Conservation (phyloP, 306 rosid genomes). For the Myrica gale region DNA sequence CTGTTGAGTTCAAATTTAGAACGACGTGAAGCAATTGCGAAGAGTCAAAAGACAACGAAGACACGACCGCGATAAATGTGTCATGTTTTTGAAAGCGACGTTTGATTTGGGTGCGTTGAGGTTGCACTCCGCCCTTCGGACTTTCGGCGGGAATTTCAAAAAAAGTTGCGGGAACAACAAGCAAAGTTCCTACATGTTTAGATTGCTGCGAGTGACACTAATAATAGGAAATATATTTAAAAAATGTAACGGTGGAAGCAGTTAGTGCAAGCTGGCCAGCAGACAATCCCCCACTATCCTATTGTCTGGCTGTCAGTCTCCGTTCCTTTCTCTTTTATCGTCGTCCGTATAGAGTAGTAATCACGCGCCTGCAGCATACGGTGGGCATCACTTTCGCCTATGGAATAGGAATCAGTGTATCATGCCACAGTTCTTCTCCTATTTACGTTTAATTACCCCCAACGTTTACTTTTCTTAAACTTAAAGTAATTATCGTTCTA, state of each 20-base stretch:
- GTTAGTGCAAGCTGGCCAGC: slow-evolving; percentile 19
- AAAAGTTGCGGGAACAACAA: background rate
- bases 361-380: too few relatives aligned
- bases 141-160: slow-evolving; percentile 25
- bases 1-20: slow-evolving; percentile 28
- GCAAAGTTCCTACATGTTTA: background rate
- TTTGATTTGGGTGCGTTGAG: background rate
- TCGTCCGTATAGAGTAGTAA: too few relatives aligned
- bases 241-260: background rate
- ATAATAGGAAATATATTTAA: background rate
- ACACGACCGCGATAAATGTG: background rate
- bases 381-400: too few relatives aligned
- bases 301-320: background rate
- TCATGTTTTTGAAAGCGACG: slow-evolving; percentile 7
- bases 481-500: too few relatives aligned
- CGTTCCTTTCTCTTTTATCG: too few relatives aligned
- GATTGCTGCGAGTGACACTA: too few relatives aligned
- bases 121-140: too few relatives aligned
- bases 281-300: slow-evolving; percentile 10
- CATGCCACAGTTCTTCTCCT: too few relatives aligned
- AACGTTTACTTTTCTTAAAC: too few relatives aligned
- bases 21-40: background rate
- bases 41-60: background rate
- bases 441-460: too few relatives aligned
- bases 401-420: too few relatives aligned